phyloP scores from a whole-genome alignment of 1,139 yeast species.

The Pneumocystis murina region DNA sequence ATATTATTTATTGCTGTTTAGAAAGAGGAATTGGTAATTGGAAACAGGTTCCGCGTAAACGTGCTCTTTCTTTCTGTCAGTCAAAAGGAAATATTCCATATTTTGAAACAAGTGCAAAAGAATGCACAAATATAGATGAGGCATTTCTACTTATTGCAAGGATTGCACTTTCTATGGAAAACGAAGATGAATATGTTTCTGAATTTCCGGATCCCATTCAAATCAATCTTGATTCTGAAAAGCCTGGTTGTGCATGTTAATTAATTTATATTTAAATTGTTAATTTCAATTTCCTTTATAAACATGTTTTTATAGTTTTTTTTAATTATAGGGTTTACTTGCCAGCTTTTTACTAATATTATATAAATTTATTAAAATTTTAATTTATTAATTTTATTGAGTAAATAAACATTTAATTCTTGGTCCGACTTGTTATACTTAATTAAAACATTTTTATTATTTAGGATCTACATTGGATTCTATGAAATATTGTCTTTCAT shows the following conservation, averaged over 20 bases:
- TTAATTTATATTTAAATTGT: not conserved
- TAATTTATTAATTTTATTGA: not conserved
- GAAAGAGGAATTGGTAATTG: not conserved
- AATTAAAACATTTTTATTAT: too few relatives aligned
- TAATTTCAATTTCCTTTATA: not conserved
- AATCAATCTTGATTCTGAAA: constrained; percentile 10
- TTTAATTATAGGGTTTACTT: not conserved
- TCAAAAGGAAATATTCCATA: constrained; percentile 82
- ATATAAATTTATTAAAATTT: not conserved
- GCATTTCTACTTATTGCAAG: constrained; percentile 95
- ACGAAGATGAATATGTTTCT: constrained; percentile 43
- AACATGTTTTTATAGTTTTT: not conserved
- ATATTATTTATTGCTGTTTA: not conserved
- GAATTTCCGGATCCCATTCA: constrained; percentile 12
- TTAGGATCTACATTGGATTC: too few relatives aligned
- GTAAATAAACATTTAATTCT: not conserved
- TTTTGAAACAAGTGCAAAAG: constrained; percentile 85
- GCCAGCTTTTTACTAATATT: not conserved
- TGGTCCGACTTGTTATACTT: not conserved
- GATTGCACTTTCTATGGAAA: constrained; percentile 82
- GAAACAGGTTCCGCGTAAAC: constrained; percentile 39
- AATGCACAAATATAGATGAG: constrained; percentile 81
- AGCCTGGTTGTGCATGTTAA: not conserved
- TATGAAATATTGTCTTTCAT: too few relatives aligned
- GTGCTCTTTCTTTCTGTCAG: constrained; percentile 73